A percentile compares a stretch with the other conserved stretches of the same genome.
Evolutionary conservation across 441 rosid species (phyloP).

Genomic region (Syzygium syzygioides): DNA sequence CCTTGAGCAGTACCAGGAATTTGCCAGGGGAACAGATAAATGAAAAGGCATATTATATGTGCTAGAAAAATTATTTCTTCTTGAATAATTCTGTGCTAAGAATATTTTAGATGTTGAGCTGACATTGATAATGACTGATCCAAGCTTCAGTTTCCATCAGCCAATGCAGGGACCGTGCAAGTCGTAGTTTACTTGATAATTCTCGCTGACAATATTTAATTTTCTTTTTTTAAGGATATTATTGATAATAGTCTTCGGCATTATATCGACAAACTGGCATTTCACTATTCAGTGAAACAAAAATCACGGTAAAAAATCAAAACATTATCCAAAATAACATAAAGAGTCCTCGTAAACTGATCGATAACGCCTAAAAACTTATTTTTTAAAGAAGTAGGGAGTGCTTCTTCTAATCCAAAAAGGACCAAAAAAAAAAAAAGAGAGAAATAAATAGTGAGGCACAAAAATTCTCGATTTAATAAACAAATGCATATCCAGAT

Average conservation of each 20-base stretch:
- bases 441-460: not conserved
- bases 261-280: not conserved
- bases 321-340: not conserved
- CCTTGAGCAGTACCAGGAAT: not conserved
- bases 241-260: not conserved
- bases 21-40: not conserved
- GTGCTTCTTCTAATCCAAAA: not conserved
- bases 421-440: not conserved
- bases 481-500: not conserved
- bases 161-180: not conserved
- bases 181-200: not conserved
- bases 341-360: not conserved
- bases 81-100: not conserved
- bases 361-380: not conserved
- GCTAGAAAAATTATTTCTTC: not conserved
- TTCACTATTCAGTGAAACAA: too few species aligned
- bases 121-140: not conserved
- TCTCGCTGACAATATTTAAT: not conserved
- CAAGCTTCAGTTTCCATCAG: not conserved
- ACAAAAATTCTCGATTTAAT: not conserved
- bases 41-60: not conserved
- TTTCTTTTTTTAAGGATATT: not conserved
- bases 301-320: too few species aligned
- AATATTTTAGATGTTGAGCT: not conserved
- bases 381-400: not conserved